phyloP scores from a whole-genome alignment of 2,329 filamentous ascomycete genomes.

The Fusarium continuum region DNA sequence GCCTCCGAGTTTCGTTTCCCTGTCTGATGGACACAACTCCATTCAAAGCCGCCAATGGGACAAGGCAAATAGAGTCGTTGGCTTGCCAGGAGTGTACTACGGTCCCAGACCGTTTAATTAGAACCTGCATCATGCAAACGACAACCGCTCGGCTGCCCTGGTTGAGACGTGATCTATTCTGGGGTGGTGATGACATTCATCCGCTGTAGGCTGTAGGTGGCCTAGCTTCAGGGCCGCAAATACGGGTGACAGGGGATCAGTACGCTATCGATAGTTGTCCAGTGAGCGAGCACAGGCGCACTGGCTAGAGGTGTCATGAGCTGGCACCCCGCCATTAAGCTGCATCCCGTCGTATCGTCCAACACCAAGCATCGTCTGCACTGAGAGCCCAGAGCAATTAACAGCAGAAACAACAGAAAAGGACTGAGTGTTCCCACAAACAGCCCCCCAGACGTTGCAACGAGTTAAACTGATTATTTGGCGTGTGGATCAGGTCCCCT shows the following conservation, averaged over 20 bases:
- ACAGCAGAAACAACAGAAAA: constrained; percentile 23
- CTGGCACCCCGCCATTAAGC: constrained; percentile 39
- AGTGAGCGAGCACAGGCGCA: constrained; percentile 38
- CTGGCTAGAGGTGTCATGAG: constrained; percentile 37
- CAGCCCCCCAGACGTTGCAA: constrained; percentile 1
- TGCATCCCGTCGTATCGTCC: constrained; percentile 18
- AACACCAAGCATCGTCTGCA: constrained; percentile 32
- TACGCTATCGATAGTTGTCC: constrained; percentile 44
- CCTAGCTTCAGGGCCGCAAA: constrained; percentile 34
- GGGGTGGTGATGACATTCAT: constrained; percentile 34
- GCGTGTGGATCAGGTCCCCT: constrained; percentile 38
- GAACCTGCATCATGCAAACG: constrained; percentile 33
- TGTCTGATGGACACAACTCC: constrained; percentile 16
- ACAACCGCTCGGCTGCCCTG: constrained; percentile 19
- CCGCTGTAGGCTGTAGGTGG: constrained; percentile 25
- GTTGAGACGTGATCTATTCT: constrained; percentile 17
- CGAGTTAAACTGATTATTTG: constrained; percentile 31
- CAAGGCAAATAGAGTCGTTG: background rate
- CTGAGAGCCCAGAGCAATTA: background rate
- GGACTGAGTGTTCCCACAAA: constrained; percentile 30
- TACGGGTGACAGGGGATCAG: constrained; percentile 17
- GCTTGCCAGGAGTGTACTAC: constrained; percentile 12
- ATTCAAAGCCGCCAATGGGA: constrained; percentile 29
- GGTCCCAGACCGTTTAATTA: constrained; percentile 35
- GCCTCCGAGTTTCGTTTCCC: constrained; percentile 38